A percentile compares a stretch with the other conserved stretches of the same genome.
These are phyloP conservation scores for Mimosa pudica DNA, from an alignment of 306 rosid species.

Conservation along the genomic window DNA sequence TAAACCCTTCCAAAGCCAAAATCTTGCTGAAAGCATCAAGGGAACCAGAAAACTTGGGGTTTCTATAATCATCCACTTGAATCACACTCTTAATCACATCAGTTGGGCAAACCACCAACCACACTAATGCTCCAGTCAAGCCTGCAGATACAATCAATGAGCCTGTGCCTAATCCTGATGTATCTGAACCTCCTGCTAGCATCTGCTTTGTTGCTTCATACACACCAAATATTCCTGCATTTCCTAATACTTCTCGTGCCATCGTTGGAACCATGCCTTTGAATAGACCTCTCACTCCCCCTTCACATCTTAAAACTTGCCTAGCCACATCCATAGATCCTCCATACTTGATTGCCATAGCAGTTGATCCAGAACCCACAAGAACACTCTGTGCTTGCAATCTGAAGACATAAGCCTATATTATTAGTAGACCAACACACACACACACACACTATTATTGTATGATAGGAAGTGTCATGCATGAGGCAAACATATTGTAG, in stretches of 20 bases:
- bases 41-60: slow-evolving; percentile 79
- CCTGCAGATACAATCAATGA: slow-evolving; percentile 87
- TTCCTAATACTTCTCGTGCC: slow-evolving; percentile 94
- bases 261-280: slow-evolving; percentile 86
- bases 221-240: slow-evolving; percentile 91
- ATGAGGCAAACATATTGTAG: background rate
- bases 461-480: background rate
- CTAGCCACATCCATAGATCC: slow-evolving; percentile 96
- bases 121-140: slow-evolving; percentile 82
- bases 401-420: slow-evolving; percentile 42
- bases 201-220: slow-evolving; percentile 75
- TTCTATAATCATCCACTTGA: slow-evolving; percentile 87
- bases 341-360: slow-evolving; percentile 71
- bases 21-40: slow-evolving; percentile 80
- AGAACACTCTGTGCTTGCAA: slow-evolving; percentile 94
- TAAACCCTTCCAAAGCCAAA: slow-evolving; percentile 65
- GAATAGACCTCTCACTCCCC: slow-evolving; percentile 83
- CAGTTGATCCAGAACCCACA: slow-evolving; percentile 54
- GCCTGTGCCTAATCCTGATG: slow-evolving; percentile 77
- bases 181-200: slow-evolving; percentile 84
- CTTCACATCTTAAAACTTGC: slow-evolving; percentile 82
- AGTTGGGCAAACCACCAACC: slow-evolving; percentile 78
- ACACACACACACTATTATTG: background rate
- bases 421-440: background rate
- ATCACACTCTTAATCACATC: slow-evolving; percentile 92